Conservation (phyloP, 1,284 basidiomycete species). For the Porodaedalea pini region DNA sequence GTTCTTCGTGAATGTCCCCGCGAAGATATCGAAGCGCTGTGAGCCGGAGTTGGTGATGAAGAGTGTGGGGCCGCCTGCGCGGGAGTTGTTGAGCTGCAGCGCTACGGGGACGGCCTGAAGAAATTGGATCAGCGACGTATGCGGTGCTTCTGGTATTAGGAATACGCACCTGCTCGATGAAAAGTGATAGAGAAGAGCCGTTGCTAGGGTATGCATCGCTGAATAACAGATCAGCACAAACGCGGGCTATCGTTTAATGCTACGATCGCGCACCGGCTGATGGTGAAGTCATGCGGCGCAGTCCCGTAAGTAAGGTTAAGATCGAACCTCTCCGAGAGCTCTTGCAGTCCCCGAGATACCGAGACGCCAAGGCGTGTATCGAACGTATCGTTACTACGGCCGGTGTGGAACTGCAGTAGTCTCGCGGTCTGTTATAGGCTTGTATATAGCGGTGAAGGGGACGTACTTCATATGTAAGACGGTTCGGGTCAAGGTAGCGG, state of each 20-base stretch:
- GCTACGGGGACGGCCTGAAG: constrained; percentile 49
- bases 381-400: constrained; percentile 42
- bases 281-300: constrained; percentile 70
- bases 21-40: constrained; percentile 70
- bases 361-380: constrained; percentile 50
- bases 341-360: constrained; percentile 54
- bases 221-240: neutral
- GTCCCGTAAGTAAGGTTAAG: constrained; percentile 57
- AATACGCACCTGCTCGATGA: constrained; percentile 34
- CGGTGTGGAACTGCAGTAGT: constrained; percentile 53
- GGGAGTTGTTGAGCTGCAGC: constrained; percentile 59
- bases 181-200: constrained; percentile 58
- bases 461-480: constrained; percentile 64
- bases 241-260: neutral
- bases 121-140: neutral
- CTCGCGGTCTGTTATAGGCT: neutral
- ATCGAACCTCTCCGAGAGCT: constrained; percentile 52
- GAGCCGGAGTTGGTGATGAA: constrained; percentile 73
- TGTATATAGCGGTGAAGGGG: neutral
- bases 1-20: constrained; percentile 72
- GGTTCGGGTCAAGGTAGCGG: constrained; percentile 73
- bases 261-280: constrained; percentile 44
- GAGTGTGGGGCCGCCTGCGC: constrained; percentile 44
- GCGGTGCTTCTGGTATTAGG: neutral
- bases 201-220: constrained; percentile 66